Evolutionary conservation across 768 basidiomycete genomes (phyloP).

Genomic region (Tricholoma sp.): DNA sequence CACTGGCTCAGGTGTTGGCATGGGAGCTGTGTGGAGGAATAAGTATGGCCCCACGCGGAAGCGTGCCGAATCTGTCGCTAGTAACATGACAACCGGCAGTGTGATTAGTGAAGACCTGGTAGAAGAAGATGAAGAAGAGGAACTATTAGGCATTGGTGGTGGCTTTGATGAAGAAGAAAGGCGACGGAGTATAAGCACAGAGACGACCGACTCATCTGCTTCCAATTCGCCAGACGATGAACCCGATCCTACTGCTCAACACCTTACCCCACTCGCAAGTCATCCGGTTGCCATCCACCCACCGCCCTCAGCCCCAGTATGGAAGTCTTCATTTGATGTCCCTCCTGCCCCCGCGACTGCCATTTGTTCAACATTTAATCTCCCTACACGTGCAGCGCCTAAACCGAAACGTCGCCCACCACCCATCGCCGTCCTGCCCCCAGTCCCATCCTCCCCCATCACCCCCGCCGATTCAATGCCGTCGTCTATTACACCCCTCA

Average conservation of each 20-base stretch:
- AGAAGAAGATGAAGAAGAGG: slow-evolving; percentile 77
- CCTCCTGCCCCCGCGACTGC: slow-evolving; percentile 51
- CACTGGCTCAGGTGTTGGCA: slow-evolving; percentile 53
- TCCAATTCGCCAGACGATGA: slow-evolving; percentile 44
- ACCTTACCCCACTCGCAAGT: slow-evolving; percentile 18
- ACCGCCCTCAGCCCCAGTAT: slow-evolving; percentile 52
- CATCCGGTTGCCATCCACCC: slow-evolving; percentile 27
- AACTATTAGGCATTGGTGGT: slow-evolving; percentile 63
- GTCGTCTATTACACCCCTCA: slow-evolving; percentile 10
- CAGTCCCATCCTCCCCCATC: slow-evolving; percentile 71
- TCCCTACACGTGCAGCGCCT: slow-evolving; percentile 23
- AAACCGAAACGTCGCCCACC: slow-evolving; percentile 59
- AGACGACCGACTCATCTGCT: slow-evolving; percentile 33
- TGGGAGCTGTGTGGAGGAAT: slow-evolving; percentile 61
- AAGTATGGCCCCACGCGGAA: slow-evolving; percentile 57
- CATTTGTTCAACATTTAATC: slow-evolving; percentile 45
- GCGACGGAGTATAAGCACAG: slow-evolving; percentile 25
- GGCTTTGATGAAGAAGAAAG: slow-evolving; percentile 47
- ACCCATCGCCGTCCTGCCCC: slow-evolving; percentile 56
- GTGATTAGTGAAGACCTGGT: slow-evolving; percentile 75
- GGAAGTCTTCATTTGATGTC: slow-evolving; percentile 54
- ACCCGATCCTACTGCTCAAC: slow-evolving; percentile 23
- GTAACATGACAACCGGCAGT: slow-evolving; percentile 61
- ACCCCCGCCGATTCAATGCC: slow-evolving; percentile 33
- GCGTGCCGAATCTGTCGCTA: slow-evolving; percentile 72